Base-by-base conservation (phyloP, 139 green algal genomes). In the Chlorokybus atmophyticus region DNA sequence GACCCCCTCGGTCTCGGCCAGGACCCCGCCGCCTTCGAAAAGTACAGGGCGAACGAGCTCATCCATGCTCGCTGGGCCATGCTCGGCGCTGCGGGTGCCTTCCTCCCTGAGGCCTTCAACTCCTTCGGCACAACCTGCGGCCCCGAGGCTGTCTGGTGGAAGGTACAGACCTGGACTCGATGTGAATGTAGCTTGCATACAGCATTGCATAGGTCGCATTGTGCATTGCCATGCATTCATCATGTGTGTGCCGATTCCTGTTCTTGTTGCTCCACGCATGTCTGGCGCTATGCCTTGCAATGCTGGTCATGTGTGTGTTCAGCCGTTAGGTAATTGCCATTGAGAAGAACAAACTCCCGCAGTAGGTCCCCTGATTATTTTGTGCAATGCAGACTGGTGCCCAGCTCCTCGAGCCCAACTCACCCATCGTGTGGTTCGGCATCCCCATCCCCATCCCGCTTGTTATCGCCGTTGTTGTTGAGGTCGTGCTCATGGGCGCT, bases 11-110 rank as follows among this genome's bases (percentile, higher is more conserved):
- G 63, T 21, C 63, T 71, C 10, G 32, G 55, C 14, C 59, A 67
- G 41, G 67, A 71, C 55, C 40, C 26, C 5, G 28, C 32, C 7
- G 62, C 62, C 31, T 71, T 77, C 29, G 62, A 67, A 14, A 35
- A 67, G 52, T 95, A 94, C 81, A 80, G 89, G 52, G 87, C 94
- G 75, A 60, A 85, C 53, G 91, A 98, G 83, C 57, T 98, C 32
- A 93, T 97, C 75, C 90, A 97, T 78, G 84, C 83, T 8, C 80
- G 90, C 63, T 98, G 91, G 91, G 90, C 90, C 30, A 71, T 71
- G 63, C 57, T 71, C 38, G 63, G 63, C 23, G 63, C 57, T 35
- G 42, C 29, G 29, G 63, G 63, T 6, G 56, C 67, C 29, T 27
- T 71, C 35, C 5, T 71, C 19, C 63, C 63, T 27, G 63, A 71